These are phyloP conservation scores for Monosporascus ibericus DNA, from an alignment of 2,329 filamentous ascomycete species.

Conservation along the genomic window DNA sequence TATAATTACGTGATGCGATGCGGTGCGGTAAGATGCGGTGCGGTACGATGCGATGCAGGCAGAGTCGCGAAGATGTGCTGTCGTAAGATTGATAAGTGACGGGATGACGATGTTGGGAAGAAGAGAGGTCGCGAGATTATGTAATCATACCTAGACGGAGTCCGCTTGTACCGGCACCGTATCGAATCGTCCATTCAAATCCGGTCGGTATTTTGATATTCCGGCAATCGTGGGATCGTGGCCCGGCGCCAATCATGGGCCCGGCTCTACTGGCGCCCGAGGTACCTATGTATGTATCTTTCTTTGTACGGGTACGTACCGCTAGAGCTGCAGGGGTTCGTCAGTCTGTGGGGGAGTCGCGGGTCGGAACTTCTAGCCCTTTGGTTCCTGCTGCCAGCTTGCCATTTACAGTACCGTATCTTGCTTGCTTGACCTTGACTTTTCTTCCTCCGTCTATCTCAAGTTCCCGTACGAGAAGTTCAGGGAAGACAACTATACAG, in stretches of 20 bases:
- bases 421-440: too few species aligned
- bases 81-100: not conserved
- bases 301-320: too few species aligned
- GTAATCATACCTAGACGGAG: too few species aligned
- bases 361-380: not conserved
- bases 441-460: too few species aligned
- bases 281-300: too few species aligned
- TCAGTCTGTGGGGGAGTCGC: not conserved
- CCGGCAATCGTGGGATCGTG: not conserved
- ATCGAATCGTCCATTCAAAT: too few species aligned
- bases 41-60: not conserved
- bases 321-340: not conserved
- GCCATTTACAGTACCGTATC: not conserved
- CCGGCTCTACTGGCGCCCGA: not conserved
- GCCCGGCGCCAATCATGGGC: not conserved
- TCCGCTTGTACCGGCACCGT: too few species aligned
- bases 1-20: not conserved
- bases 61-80: not conserved
- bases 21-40: not conserved
- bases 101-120: not conserved
- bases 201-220: not conserved
- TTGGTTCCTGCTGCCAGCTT: not conserved
- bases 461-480: too few species aligned
- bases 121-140: not conserved
- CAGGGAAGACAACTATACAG: too few species aligned